These are phyloP conservation scores for Botryotinia globosa DNA, from an alignment of 2,329 filamentous ascomycete species.

Conservation along the genomic window DNA sequence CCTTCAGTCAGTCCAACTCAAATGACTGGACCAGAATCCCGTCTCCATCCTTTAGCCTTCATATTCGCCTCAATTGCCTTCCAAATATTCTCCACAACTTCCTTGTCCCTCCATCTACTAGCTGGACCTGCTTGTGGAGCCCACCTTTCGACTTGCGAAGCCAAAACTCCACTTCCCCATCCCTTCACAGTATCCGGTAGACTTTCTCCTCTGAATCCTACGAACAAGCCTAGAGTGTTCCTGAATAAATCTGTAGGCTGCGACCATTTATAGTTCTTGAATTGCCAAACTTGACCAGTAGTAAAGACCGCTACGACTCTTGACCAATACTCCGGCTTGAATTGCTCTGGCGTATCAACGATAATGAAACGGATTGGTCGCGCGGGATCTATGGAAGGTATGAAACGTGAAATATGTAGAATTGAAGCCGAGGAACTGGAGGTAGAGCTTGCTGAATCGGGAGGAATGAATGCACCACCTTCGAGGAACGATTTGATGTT, in stretches of 20 bases:
- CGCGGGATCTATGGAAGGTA: slow-evolving; percentile 67
- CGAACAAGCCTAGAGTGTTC: slow-evolving; percentile 81
- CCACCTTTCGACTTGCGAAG: slow-evolving; percentile 82
- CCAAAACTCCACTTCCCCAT: slow-evolving; percentile 83
- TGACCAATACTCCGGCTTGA: slow-evolving; percentile 98
- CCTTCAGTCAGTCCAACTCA: neutral
- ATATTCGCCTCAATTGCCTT: slow-evolving; percentile 83
- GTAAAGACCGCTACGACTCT: slow-evolving; percentile 96
- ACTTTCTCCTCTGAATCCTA: slow-evolving; percentile 86
- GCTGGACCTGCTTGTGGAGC: slow-evolving; percentile 49
- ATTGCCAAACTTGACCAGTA: slow-evolving; percentile 96
- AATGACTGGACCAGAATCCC: slow-evolving; percentile 58
- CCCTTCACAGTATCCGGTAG: slow-evolving; percentile 73
- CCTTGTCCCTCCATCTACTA: slow-evolving; percentile 76
- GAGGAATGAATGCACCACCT: slow-evolving; percentile 74
- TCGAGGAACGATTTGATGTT: slow-evolving; percentile 96
- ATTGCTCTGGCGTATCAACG: slow-evolving; percentile 87
- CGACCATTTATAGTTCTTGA: slow-evolving; percentile 97
- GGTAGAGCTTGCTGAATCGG: slow-evolving; percentile 60
- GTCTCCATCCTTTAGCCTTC: slow-evolving; percentile 78
- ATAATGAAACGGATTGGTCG: slow-evolving; percentile 89
- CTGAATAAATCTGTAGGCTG: slow-evolving; percentile 84
- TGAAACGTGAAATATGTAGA: slow-evolving; percentile 76
- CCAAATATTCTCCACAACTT: slow-evolving; percentile 93
- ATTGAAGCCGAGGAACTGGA: slow-evolving; percentile 70